These are phyloP conservation scores for Holtermannia corniformis DNA, from an alignment of 768 basidiomycete genomes.

Conservation along the genomic window DNA sequence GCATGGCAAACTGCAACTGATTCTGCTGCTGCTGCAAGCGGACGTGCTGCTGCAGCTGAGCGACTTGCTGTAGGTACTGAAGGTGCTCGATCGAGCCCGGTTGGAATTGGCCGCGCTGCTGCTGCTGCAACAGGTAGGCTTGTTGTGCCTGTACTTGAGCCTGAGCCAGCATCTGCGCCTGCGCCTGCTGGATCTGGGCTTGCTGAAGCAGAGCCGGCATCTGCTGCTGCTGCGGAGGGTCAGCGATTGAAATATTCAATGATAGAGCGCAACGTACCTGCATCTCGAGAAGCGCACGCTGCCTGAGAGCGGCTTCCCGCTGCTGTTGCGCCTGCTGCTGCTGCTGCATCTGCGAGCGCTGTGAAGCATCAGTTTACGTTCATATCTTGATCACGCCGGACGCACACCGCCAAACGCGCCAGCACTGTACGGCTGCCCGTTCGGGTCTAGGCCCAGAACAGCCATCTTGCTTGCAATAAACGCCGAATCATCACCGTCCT, in stretches of 20 bases:
- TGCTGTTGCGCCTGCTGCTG: neutral
- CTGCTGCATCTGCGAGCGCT: neutral
- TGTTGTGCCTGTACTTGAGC: constrained; percentile 5
- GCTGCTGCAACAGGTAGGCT: constrained; percentile 2
- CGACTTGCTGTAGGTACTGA: constrained; percentile 9
- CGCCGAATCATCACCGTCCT: constrained; percentile 29
- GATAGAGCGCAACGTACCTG: neutral
- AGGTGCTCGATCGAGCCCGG: constrained; percentile 8
- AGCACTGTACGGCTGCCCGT: constrained; percentile 8
- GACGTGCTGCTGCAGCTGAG: constrained; percentile 10
- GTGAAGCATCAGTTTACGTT: neutral
- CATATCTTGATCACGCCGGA: neutral
- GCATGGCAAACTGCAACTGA: constrained; percentile 9
- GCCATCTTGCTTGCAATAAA: constrained; percentile 29
- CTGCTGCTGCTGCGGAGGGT: neutral
- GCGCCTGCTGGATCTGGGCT: neutral
- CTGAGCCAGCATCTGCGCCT: neutral
- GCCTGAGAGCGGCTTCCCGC: neutral
- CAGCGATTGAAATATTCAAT: neutral
- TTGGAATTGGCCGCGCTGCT: constrained; percentile 4
- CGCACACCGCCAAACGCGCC: constrained; percentile 1
- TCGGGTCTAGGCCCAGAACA: constrained; percentile 11
- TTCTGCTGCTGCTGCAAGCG: constrained; percentile 9
- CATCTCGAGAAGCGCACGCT: neutral
- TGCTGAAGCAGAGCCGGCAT: constrained; percentile 2